Base-by-base conservation (phyloP, 2,329 filamentous ascomycete genomes). In the Metarhizium anisopliae region DNA sequence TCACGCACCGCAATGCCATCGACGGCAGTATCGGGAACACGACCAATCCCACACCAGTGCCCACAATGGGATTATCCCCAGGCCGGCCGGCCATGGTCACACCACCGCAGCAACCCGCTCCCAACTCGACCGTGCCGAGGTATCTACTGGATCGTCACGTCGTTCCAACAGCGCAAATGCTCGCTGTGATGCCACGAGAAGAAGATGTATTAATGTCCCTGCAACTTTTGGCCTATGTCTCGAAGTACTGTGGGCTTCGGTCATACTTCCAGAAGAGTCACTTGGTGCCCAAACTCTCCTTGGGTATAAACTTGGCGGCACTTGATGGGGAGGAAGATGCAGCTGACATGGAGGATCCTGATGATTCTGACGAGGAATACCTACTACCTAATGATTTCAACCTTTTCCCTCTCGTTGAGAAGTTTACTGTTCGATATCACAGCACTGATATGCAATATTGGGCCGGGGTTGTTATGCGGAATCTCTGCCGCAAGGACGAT, bases 401-500 rank as follows among this genome's bases (percentile, higher is more conserved):
- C 72, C 95, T 99, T 62, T 99, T 99, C 73, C 94, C 94, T 2
- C 78, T 99, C 40, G 94, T 99, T 51, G 94, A 99, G 72, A 97
- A 96, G 71, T 99, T 97, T 69, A 99, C 94, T 4, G 90, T 96
- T 35, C 85, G 94, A 61, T 91, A 96, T 67, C 90, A 96, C 72
- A 91, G 89, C 61, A 89, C 90, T 58, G 92, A 96, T 68, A 99
- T 99, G 94, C 93, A 96, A 71, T 99, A 99, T 75, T 99, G 94
- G 94, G 94, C 94, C 18, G 94, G 93, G 59, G 94, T 99, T 16
- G 94, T 99, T 50, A 99, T 99, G 94, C 84, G 94, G 61, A 99
- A 99, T 68, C 82, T 99, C 52, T 99, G 94, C 78, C 89, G 94
- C 61, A 99, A 99, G 74, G 94, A 99, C 69, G 94, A 99, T 68